Conservation (phyloP, 2,329 filamentous ascomycete species). For the Sporothrix sp. region DNA sequence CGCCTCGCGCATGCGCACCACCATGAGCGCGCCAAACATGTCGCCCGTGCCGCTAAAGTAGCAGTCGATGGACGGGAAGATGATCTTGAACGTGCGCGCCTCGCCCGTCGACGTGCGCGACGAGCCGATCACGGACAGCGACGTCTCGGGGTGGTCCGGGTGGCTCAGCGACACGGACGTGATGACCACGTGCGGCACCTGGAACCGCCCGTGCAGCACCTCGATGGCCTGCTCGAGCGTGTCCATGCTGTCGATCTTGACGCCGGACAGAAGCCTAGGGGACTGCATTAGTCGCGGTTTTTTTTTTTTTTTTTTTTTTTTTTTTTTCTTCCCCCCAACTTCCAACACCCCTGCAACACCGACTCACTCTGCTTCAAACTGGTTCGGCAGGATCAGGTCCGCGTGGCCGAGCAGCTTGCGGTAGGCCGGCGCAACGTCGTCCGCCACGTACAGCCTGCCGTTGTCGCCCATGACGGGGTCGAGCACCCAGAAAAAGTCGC, state of each 20-base stretch:
- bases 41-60: constrained; percentile 96
- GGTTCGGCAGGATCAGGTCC: constrained; percentile 89
- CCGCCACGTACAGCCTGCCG: constrained; percentile 79
- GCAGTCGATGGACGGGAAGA: constrained; percentile 78
- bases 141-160: constrained; percentile 37
- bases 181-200: constrained; percentile 80
- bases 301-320: background rate
- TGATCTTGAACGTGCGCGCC: constrained; percentile 79
- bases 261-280: constrained; percentile 67
- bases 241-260: constrained; percentile 66
- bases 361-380: constrained; percentile 84
- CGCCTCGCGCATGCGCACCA: constrained; percentile 79
- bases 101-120: constrained; percentile 53
- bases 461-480: constrained; percentile 99
- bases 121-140: constrained; percentile 67
- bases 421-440: constrained; percentile 87
- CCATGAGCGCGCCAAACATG: constrained; percentile 92
- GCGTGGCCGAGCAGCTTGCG: constrained; percentile 69
- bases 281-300: background rate
- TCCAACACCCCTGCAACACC: background rate
- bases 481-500: constrained; percentile 90
- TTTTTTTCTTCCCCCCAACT: background rate
- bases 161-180: constrained; percentile 70
- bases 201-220: constrained; percentile 64
- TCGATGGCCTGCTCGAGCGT: constrained; percentile 66